Base-by-base conservation (phyloP, 2,329 filamentous ascomycete genomes). In the Amauroascus niger region DNA sequence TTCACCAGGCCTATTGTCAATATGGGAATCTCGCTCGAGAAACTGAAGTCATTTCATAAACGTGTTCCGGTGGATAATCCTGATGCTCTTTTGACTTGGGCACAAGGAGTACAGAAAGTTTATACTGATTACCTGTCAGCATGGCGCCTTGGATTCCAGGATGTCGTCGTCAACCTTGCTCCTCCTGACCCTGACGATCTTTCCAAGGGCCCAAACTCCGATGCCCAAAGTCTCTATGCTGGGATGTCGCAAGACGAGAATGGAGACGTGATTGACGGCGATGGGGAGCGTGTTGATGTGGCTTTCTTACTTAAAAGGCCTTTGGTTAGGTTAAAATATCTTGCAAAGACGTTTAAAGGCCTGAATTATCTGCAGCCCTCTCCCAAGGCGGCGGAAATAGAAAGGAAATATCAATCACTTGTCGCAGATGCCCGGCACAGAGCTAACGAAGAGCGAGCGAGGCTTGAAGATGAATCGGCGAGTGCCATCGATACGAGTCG, bases 131-230 rank as follows among this genome's bases (percentile, higher is more conserved):
- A 97, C 66, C 77, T 97, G 30, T 82, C 82, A 64, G 83, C 86
- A 6, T 98, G 93, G 93, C 80, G 89, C 28, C 78, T 97, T 46
- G 93, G 93, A 0, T 98, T 97, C 68, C 87, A 95, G 63, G 90
- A 95, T 65, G 82, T 98, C 18, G 83, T 97, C 48, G 88, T 98
- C 62, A 97, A 95, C 65, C 80, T 97, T 32, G 89, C 88, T 1
- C 87, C 88, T 6, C 80, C 82, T 3, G 74, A 83, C 52, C 84
- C 86, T 20, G 83, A 85, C 60, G 75, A 87, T 13, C 66, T 65
- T 1, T 55, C 61, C n/a, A 69, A 71, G 55, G 58, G 59, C 11
- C 57, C 63, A 6, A 64, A 66, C 50, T 68, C 73, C 32, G 72
- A 76, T 11, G 71, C 73, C 3, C 76, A 76, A 58, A 72, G 68